Evolutionary conservation across 192 early-diverging fungal genomes (phyloP).

Genomic region (Linnemannia hyalina): DNA sequence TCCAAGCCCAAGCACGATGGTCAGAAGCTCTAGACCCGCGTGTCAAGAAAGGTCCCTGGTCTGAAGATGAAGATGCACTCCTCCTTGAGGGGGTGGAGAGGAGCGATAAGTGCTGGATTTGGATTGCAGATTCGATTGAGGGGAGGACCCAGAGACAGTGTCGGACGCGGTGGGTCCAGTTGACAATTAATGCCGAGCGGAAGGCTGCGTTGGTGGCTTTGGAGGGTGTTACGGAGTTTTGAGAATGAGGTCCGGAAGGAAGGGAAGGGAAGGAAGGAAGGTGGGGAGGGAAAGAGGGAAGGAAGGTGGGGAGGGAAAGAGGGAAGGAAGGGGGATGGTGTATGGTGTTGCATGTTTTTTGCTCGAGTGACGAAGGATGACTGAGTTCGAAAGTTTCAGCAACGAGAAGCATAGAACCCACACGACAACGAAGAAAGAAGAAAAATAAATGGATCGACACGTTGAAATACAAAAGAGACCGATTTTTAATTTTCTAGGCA

Average conservation of each 20-base stretch:
- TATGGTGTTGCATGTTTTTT: not conserved
- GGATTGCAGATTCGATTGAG: conserved; percentile 68
- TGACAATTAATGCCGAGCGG: conserved; percentile 60
- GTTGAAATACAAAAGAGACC: not conserved
- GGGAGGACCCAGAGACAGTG: conserved; percentile 73
- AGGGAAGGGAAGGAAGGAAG: not conserved
- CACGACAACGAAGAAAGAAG: not conserved
- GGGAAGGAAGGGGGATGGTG: not conserved
- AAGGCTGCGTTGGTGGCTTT: not conserved
- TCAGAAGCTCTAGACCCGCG: conserved; percentile 70
- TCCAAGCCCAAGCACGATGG: conserved; percentile 73
- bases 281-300: not conserved
- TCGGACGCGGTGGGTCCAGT: conserved; percentile 71
- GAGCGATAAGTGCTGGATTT: conserved; percentile 66
- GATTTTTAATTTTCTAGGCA: too few relatives aligned
- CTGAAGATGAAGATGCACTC: conserved; percentile 62
- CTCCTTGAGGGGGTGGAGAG: conserved; percentile 66
- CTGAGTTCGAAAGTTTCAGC: too few relatives aligned
- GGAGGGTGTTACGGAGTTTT: too few relatives aligned
- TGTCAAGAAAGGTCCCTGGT: conserved; percentile 69
- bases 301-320: not conserved
- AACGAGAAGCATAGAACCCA: too few relatives aligned
- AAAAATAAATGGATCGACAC: not conserved
- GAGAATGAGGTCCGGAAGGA: not conserved
- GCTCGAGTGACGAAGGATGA: not conserved